These are phyloP conservation scores for Tolypocladium guangdongense DNA, from an alignment of 2,329 filamentous ascomycete genomes.

Conservation along the genomic window DNA sequence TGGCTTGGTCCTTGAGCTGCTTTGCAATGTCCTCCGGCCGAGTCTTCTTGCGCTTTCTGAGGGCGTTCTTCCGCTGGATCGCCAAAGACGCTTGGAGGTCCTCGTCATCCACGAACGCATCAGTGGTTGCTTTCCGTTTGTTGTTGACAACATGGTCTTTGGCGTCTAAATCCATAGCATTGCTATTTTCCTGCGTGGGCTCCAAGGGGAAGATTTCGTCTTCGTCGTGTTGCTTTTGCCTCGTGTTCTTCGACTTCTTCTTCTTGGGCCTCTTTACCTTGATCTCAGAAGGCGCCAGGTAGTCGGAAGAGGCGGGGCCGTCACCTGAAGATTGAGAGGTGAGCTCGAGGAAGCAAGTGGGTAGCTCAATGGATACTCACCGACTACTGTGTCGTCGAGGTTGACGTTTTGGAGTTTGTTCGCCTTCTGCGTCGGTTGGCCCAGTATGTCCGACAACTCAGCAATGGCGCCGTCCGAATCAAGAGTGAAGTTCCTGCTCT, in stretches of 20 bases:
- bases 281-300: slow-evolving; percentile 73
- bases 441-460: slow-evolving; percentile 47
- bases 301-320: slow-evolving; percentile 56
- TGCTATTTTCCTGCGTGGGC: slow-evolving; percentile 25
- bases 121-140: slow-evolving; percentile 55
- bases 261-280: slow-evolving; percentile 96
- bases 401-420: slow-evolving; percentile 63
- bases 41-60: slow-evolving; percentile 86
- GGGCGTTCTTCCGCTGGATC: slow-evolving; percentile 65
- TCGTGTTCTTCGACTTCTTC: slow-evolving; percentile 70
- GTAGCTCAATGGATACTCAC: slow-evolving; percentile 22
- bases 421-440: slow-evolving; percentile 38
- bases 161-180: slow-evolving; percentile 67
- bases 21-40: slow-evolving; percentile 80
- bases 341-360: neutral
- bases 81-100: slow-evolving; percentile 81
- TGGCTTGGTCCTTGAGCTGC: slow-evolving; percentile 58
- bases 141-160: slow-evolving; percentile 34
- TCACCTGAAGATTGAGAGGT: slow-evolving; percentile 8
- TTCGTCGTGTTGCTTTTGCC: slow-evolving; percentile 56
- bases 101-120: slow-evolving; percentile 78
- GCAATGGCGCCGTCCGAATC: slow-evolving; percentile 63
- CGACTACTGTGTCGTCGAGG: slow-evolving; percentile 65
- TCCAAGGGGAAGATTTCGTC: slow-evolving; percentile 45
- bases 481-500: slow-evolving; percentile 76